Evolutionary conservation across 768 basidiomycete genomes (phyloP).

Genomic region (Tulasnella sp.): DNA sequence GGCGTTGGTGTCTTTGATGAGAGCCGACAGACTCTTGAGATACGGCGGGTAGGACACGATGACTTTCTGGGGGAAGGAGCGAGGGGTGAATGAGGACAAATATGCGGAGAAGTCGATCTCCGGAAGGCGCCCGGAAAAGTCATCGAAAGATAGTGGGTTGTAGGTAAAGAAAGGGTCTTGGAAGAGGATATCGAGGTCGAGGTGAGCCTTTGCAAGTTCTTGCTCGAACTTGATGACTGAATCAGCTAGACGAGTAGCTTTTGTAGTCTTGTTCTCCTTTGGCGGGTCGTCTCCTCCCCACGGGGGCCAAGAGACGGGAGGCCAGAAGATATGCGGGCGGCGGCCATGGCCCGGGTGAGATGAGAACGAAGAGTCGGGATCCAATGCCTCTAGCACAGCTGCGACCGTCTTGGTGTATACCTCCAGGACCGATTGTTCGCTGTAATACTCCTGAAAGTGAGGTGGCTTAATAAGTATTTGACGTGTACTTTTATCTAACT

Average conservation of each 20-base stretch:
- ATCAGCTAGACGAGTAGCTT: conserved; percentile 53
- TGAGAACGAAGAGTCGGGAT: conserved; percentile 25
- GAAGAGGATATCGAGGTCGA: conserved; percentile 62
- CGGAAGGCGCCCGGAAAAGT: conserved; percentile 56
- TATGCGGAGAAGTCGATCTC: conserved; percentile 79
- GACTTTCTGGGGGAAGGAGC: conserved; percentile 60
- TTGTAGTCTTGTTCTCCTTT: conserved; percentile 41
- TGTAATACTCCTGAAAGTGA: conserved; percentile 92
- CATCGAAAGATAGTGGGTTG: conserved; percentile 64
- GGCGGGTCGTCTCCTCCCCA: conserved; percentile 50
- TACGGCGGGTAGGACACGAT: conserved; percentile 79
- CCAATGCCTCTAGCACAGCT: conserved; percentile 49
- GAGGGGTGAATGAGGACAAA: conserved; percentile 72
- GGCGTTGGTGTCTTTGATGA: conserved; percentile 54
- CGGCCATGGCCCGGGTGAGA: conserved; percentile 17
- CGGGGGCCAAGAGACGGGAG: conserved; percentile 37
- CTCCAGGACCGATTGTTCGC: conserved; percentile 57
- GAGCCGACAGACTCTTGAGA: conserved; percentile 48
- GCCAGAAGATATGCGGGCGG: conserved; percentile 28
- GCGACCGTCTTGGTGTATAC: conserved; percentile 60
- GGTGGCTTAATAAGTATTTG: neutral
- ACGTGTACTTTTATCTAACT: too few relatives aligned
- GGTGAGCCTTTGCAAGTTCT: conserved; percentile 60
- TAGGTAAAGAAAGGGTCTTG: conserved; percentile 82
- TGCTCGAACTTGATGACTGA: conserved; percentile 69